Evolutionary conservation across 495 filamentous ascomycete species (phyloP).

Genomic region (Penicillium pancosmium): DNA sequence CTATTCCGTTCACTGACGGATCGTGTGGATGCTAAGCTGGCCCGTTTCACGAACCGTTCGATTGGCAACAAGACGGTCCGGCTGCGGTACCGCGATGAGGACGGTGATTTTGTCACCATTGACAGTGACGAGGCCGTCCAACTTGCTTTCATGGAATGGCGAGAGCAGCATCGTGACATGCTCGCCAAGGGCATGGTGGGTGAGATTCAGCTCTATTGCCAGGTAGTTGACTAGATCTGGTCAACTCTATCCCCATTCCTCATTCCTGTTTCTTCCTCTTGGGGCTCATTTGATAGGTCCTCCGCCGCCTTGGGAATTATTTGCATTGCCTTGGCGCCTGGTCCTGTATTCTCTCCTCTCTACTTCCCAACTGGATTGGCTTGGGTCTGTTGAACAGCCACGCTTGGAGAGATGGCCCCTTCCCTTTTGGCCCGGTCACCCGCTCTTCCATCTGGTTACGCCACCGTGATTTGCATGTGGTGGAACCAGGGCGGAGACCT

Average conservation of each 20-base stretch:
- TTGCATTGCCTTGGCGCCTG: conserved; percentile 26
- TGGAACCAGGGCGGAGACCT: conserved; percentile 14
- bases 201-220: conserved; percentile 82
- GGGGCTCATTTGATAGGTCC: conserved; percentile 9
- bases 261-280: conserved; percentile 14
- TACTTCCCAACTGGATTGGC: conserved; percentile 36
- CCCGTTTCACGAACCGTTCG: conserved; percentile 75
- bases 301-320: conserved; percentile 5
- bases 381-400: conserved; percentile 30
- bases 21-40: conserved; percentile 95
- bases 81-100: conserved; percentile 88
- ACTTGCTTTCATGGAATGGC: conserved; percentile 90
- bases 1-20: conserved; percentile 89
- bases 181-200: conserved; percentile 68
- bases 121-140: conserved; percentile 94
- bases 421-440: conserved; percentile 6
- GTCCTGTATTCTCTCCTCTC: conserved; percentile 9
- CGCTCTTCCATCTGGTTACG: too few species aligned
- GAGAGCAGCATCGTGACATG: conserved; percentile 68
- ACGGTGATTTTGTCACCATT: conserved; percentile 90
- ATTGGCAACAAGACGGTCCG: conserved; percentile 77
- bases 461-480: conserved; percentile 3
- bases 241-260: conserved; percentile 11
- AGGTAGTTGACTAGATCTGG: conserved; percentile 43
- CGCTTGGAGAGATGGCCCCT: conserved; percentile 23